Base-by-base conservation (phyloP, 305 asterid genomes). In the Striga hermonthica region DNA sequence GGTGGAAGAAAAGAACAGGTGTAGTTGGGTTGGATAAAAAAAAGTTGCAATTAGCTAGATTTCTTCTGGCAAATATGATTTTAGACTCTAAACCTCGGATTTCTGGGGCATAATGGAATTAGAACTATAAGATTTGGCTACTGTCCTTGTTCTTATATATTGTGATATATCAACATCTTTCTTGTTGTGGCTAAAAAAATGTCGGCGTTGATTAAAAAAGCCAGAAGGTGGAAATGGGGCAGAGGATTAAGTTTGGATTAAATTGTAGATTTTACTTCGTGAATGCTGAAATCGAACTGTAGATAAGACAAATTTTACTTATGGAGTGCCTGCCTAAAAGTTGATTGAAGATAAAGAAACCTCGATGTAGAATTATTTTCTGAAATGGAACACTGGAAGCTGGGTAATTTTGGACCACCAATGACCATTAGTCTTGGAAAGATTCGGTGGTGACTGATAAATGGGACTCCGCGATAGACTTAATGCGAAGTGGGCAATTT, bases 401-500 rank as follows among this genome's bases (percentile, higher is more conserved):
- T 60, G 66, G 31, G 31, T 22, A 22, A 22, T 22, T 22, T 22
- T 22, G 31, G 31, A 22, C 2, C n/a, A n/a, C n/a, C n/a, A 58
- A 64, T 8, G 36, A 45, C 56, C 22, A 15, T 31, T 60, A 45
- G 43, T 49, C 37, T 54, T 38, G 6, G 43, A 49, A 59, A 58
- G 54, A 40, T 49, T 68, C 16, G 28, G 31, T 41, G 61, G 58
- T 60, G 66, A 58, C 44, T 39, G 37, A 76, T 53, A 44, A 65
- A 28, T 55, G 38, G 43, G 53, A 37, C 8, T 22, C 11, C 13
- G 1, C 22, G 56, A 67, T 66, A 13, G 41, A 52, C 49, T 50
- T 62, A 63, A 54, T 6, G 22, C 60, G 64, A 44, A 61, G 49
- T 58, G 55, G 47, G 37, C 14, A n/a, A 67, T 60, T 35, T 37